Base-by-base conservation (phyloP, 2,329 filamentous ascomycete species). In the Cadophora sp. region DNA sequence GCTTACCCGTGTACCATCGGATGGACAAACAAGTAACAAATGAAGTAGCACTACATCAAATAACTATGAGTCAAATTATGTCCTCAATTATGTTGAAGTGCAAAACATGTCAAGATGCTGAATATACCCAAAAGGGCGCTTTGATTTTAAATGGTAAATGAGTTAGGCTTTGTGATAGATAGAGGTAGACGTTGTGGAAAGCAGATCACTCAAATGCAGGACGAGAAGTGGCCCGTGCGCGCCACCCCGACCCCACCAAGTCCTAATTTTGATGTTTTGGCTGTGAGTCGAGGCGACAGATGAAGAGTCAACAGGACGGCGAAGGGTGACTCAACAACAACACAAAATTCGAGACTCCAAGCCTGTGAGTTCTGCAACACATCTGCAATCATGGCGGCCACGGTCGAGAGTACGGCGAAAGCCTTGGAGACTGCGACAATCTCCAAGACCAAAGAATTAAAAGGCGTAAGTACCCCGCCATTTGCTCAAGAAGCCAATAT, bases 381-480 rank as follows among this genome's bases (percentile, higher is more conserved):
- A 66, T 69, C 61, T 65, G 69, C 70, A 77, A 81, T 74, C 75
- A 86, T 86, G 84, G 83, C 83, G 77, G 73, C 73, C 53, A 61
- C 65, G 40, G 73, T 76, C 37, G 76, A 78, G 65, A 71, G 71
- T 58, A 71, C 76, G 37, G 69, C 75, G 26, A 78, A 85, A 77
- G 83, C 83, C 77, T 80, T 86, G 79, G 84, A 85, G 77, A 80
- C 78, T 70, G 79, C 86, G 67, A 79, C 81, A 68, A 81, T 87
- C 73, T 87, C 85, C 78, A 87, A 87, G 78, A 87, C 85, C 67
- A 88, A 88, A 79, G 86, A 88, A 79, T 80, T 88, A 76, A 88
- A 87, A 79, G 86, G 86, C 70, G 84, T 83, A 80, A 66, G 83
- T 80, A 71, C 68, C 71, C 68, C 73, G 67, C 70, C 51, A 73